phyloP scores from a whole-genome alignment of 768 basidiomycete species.

The Suillus plorans region DNA sequence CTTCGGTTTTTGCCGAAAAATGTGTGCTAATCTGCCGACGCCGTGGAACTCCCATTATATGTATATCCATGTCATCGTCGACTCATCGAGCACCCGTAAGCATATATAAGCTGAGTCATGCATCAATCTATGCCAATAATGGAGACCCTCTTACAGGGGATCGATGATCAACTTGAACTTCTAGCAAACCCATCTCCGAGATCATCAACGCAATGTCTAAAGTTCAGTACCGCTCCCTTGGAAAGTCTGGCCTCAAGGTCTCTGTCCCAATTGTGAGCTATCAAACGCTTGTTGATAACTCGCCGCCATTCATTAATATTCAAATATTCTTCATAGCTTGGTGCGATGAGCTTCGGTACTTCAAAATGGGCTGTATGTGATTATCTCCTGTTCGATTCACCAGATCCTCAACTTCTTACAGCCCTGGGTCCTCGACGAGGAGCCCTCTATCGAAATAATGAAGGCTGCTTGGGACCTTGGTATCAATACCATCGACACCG shows the following conservation, averaged over 20 bases:
- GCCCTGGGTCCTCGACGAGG: constrained; percentile 29
- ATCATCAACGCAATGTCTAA: constrained; percentile 12
- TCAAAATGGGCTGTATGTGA: constrained; percentile 25
- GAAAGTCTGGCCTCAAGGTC: constrained; percentile 32
- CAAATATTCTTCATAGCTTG: constrained; percentile 20
- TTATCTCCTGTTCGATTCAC: background rate
- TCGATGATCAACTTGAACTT: too few species aligned
- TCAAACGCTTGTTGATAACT: background rate
- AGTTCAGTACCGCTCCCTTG: constrained; percentile 31
- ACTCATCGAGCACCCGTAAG: background rate
- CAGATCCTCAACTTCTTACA: background rate
- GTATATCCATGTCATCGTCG: background rate
- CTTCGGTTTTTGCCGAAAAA: too few species aligned
- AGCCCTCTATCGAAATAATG: constrained; percentile 31
- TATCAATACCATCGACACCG: constrained; percentile 40
- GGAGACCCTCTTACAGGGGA: background rate
- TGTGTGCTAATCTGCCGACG: too few species aligned
- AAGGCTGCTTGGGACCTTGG: constrained; percentile 41
- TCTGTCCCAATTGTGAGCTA: constrained; percentile 34
- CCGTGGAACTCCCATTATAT: too few species aligned
- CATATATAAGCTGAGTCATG: too few species aligned
- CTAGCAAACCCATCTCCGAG: background rate
- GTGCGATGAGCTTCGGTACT: constrained; percentile 28
- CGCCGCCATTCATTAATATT: too few species aligned
- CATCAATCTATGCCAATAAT: too few species aligned